Conservation (phyloP, 78 protist species). For the Mastigamoeba balamuthi region DNA sequence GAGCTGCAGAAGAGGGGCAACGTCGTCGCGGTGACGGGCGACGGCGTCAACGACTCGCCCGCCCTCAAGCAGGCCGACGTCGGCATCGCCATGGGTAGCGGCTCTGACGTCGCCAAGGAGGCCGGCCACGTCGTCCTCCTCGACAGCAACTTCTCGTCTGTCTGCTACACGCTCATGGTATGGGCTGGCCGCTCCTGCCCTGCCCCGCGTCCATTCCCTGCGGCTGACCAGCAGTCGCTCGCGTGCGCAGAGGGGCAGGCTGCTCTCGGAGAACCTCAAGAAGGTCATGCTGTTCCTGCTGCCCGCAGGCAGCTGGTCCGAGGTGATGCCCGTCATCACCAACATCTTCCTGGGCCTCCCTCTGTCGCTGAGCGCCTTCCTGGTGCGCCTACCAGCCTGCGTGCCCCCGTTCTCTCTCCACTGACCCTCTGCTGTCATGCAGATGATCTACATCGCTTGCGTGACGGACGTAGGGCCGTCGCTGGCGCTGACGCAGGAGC, state of each 20-base stretch:
- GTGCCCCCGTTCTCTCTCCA: slow-evolving; percentile 80
- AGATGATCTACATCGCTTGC: slow-evolving; percentile 75
- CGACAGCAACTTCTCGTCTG: slow-evolving; percentile 87
- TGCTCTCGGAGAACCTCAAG: slow-evolving; percentile 6
- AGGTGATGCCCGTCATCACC: slow-evolving; percentile 74
- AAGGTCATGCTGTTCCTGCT: slow-evolving; percentile 17
- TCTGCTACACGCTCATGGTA: slow-evolving; percentile 74
- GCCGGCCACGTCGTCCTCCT: slow-evolving; percentile 80
- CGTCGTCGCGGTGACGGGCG: slow-evolving; percentile 75
- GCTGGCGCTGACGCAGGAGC: slow-evolving; percentile 8
- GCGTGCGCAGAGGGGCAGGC: background rate
- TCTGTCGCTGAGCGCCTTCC: slow-evolving; percentile 55
- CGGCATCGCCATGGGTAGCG: slow-evolving; percentile 91
- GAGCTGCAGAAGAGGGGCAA: slow-evolving; percentile 39
- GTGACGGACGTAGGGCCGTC: background rate
- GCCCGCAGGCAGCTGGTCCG: slow-evolving; percentile 69
- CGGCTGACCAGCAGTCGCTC: background rate
- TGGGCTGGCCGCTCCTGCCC: no score
- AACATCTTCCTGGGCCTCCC: slow-evolving; percentile 68
- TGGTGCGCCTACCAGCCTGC: slow-evolving; percentile 64
- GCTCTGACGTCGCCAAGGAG: slow-evolving; percentile 80
- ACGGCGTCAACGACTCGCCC: slow-evolving; percentile 92
- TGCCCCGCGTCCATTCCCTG: no score
- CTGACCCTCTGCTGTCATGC: no score
- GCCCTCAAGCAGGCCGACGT: slow-evolving; percentile 85